Conservation (phyloP, 2,329 filamentous ascomycete species). For the Biscogniauxia marginata region DNA sequence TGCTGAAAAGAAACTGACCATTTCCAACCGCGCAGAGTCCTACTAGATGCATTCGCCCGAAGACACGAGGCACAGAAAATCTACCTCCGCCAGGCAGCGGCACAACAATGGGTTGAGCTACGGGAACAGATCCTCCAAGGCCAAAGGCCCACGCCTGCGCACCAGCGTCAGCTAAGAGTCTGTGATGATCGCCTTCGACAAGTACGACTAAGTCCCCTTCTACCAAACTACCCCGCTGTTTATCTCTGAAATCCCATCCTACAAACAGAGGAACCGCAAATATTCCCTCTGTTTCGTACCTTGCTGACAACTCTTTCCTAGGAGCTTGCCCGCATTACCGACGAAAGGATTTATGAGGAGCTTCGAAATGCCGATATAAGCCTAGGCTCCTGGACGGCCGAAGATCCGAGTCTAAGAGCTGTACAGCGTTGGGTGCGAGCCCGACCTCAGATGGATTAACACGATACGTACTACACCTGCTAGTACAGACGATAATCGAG, state of each 20-base stretch:
- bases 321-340: constrained; percentile 59
- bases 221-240: constrained; percentile 2
- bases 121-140: constrained; percentile 54
- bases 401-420: constrained; percentile 58
- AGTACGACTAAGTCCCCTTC: constrained; percentile 40
- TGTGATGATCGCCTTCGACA: constrained; percentile 56
- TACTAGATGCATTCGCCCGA: constrained; percentile 59
- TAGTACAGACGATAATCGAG: too few species aligned
- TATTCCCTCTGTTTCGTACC: neutral
- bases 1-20: constrained; percentile 11
- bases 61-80: constrained; percentile 66
- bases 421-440: constrained; percentile 59
- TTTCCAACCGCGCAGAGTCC: constrained; percentile 41
- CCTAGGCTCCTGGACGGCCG: constrained; percentile 61
- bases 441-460: constrained; percentile 33
- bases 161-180: constrained; percentile 49
- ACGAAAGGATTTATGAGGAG: constrained; percentile 57
- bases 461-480: neutral
- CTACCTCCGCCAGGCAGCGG: constrained; percentile 58
- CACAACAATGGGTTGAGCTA: constrained; percentile 58
- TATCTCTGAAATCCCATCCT: constrained; percentile 2
- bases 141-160: constrained; percentile 45
- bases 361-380: constrained; percentile 52
- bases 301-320: constrained; percentile 24
- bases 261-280: neutral